Base-by-base conservation (phyloP, 1,284 basidiomycete genomes). In the Cerrena zonata region DNA sequence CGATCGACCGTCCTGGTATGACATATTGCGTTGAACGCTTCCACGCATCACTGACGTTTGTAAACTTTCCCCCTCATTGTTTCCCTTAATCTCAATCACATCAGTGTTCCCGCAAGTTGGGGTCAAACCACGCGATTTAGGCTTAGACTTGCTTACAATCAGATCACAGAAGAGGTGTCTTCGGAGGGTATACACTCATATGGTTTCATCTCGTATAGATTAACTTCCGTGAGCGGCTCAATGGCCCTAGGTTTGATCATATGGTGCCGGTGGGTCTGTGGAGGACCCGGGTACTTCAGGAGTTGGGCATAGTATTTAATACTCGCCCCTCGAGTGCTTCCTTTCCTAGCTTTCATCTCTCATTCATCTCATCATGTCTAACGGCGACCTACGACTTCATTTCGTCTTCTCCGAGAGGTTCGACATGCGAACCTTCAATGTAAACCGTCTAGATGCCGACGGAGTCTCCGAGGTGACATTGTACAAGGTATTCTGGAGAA, bases 371-470 rank as follows among this genome's bases (percentile, higher is more conserved):
- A 42, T 39, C 49, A 69, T 67, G 65, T 45, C 62, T 23, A n/a
- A n/a, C n/a, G 56, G 52, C 49, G 70, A 73, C 53, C 60, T 75
- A 53, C 54, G 68, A 45, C 68, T 80, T 43, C 69, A 65, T n/a
- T 74, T 79, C 55, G 59, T 65, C n/a, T 71, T 65, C 53, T 60
- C 69, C 30, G 55, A 65, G 19, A 57, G 59, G 26, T 56, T 64
- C 34, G 74, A 80, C 59, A 61, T 68, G 58, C 76, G 78, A 45
- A 70, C 75, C 4, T 71, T 79, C 55, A 68, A 67, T 26, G 66
- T 77, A 30, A 61, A 65, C 45, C 68, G 70, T 46, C 57, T 72
- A n/a, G 53, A 63, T 3, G 68, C 66, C 30, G 65, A 56, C 22
- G 57, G 63, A 1, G 50, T 54, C 24, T 59, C 61, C n/a, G 61